These are phyloP conservation scores for Quercus phellos DNA, from an alignment of 331 rosid genomes.

Conservation along the genomic window DNA sequence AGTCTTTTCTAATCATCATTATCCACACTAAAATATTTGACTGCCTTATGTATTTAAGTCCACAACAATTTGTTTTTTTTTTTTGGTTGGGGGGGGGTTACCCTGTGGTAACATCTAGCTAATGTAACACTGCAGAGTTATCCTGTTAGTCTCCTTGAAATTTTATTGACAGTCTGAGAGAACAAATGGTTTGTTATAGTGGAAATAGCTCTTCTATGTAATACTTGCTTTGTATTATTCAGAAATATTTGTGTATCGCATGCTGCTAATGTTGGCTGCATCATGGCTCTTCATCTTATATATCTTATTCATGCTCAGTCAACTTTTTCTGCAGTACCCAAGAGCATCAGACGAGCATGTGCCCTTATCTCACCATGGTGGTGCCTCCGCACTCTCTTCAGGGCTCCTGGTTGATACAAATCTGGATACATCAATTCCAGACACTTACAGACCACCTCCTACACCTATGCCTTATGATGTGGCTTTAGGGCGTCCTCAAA, in stretches of 20 bases:
- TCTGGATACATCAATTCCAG: constrained; percentile 77
- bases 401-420: constrained; percentile 74
- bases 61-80: background rate
- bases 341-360: constrained; percentile 64
- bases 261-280: background rate
- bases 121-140: background rate
- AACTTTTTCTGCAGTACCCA: constrained; percentile 52
- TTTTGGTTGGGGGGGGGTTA: background rate
- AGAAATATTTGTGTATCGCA: background rate
- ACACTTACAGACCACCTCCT: constrained; percentile 78
- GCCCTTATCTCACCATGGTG: constrained; percentile 57
- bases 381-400: constrained; percentile 43
- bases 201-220: background rate
- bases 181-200: background rate
- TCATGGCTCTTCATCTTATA: background rate
- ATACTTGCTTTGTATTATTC: background rate
- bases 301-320: constrained; percentile 1
- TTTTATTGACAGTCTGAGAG: background rate
- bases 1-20: too few relatives aligned
- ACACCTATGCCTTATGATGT: constrained; percentile 66
- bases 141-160: background rate
- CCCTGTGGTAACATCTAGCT: background rate
- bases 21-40: too few relatives aligned
- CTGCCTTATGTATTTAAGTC: too few relatives aligned
- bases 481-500: constrained; percentile 38